Evolutionary conservation across 768 basidiomycete species (phyloP).

Genomic region (Leccinum truebloodii): DNA sequence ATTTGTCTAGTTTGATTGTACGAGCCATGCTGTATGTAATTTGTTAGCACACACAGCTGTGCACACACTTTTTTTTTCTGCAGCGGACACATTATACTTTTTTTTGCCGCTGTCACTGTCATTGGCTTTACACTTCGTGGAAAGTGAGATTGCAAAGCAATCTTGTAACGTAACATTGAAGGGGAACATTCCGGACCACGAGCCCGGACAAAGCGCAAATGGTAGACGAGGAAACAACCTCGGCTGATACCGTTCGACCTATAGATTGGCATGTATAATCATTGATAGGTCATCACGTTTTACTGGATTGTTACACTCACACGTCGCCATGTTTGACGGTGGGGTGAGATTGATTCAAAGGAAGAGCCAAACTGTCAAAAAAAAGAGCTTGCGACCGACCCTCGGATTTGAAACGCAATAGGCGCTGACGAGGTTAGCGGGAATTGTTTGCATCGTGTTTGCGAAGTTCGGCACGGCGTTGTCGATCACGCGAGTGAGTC

Average conservation of each 20-base stretch:
- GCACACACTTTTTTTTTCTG: neutral
- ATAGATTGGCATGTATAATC: neutral
- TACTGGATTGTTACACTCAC: neutral
- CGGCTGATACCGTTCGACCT: neutral
- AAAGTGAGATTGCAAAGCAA: neutral
- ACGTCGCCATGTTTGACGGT: conserved; percentile 3
- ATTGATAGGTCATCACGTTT: conserved; percentile 1
- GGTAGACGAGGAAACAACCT: neutral
- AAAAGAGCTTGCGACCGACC: neutral
- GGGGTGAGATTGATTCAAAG: neutral
- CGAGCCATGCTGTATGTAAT: conserved; percentile 11
- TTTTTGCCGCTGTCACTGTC: neutral
- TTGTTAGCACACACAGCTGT: neutral
- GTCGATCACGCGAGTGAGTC: conserved; percentile 11
- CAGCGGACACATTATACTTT: neutral
- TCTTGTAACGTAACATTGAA: neutral
- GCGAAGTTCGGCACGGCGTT: neutral
- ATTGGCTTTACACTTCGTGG: neutral
- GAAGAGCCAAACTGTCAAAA: conserved; percentile 1
- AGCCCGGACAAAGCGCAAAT: neutral
- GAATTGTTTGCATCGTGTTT: neutral
- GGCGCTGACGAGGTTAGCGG: conserved; percentile 8
- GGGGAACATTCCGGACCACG: neutral
- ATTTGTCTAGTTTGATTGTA: neutral
- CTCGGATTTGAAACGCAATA: conserved; percentile 1